Conservation (phyloP, 768 basidiomycete genomes). For the Phlegmacium glaucopus region DNA sequence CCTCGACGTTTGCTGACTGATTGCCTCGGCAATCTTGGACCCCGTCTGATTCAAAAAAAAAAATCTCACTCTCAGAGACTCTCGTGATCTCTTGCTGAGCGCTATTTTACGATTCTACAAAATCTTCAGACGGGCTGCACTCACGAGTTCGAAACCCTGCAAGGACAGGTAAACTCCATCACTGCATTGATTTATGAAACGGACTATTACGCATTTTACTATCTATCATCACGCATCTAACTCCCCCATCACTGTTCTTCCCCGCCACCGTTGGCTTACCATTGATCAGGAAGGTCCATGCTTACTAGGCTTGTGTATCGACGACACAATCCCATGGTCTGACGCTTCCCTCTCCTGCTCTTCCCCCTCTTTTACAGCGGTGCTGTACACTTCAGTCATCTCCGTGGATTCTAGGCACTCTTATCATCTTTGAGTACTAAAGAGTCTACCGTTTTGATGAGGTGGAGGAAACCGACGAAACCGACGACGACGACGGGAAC, state of each 20-base stretch:
- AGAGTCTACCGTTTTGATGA: conserved; percentile 11
- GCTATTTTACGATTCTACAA: conserved; percentile 13
- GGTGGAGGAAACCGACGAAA: conserved; percentile 19
- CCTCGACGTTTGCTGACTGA: conserved; percentile 37
- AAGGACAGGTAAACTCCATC: conserved; percentile 44
- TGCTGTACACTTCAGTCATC: conserved; percentile 41
- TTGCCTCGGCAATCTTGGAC: conserved; percentile 31
- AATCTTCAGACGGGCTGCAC: conserved; percentile 26
- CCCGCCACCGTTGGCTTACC: conserved; percentile 15
- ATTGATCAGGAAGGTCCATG: conserved; percentile 6
- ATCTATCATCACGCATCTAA: conserved; percentile 33
- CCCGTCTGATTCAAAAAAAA: conserved; percentile 24
- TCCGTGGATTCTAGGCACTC: conserved; percentile 29
- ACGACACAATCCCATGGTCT: conserved; percentile 27
- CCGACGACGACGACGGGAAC: conserved; percentile 50
- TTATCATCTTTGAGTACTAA: conserved; percentile 32
- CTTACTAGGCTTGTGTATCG: conserved; percentile 35
- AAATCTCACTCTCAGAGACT: conserved; percentile 21
- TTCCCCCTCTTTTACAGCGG: conserved; percentile 48
- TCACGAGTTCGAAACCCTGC: conserved; percentile 49
- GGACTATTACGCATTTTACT: conserved; percentile 44
- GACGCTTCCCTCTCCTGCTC: conserved; percentile 22
- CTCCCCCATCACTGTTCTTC: conserved; percentile 16
- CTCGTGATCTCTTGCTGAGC: conserved; percentile 17
- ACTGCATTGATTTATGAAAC: conserved; percentile 54